Evolutionary conservation across 495 filamentous ascomycete species (phyloP).

Genomic region (Talaromyces borbonicus): DNA sequence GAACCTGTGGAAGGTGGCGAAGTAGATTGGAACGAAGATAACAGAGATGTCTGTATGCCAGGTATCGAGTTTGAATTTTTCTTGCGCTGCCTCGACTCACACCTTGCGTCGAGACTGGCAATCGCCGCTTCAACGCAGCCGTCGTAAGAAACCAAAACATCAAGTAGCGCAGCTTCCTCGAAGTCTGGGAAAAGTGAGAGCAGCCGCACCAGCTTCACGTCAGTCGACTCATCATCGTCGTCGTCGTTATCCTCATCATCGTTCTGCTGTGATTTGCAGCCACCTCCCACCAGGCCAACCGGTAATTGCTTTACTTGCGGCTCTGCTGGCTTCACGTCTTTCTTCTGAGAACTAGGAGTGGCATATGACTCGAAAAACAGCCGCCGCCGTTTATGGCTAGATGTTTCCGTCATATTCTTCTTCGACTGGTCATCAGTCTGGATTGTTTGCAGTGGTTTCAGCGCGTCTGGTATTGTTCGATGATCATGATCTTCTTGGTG

Average conservation of each 20-base stretch:
- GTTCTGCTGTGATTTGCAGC: not conserved
- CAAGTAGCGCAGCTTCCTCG: constrained; percentile 58
- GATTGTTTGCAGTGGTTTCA: no score
- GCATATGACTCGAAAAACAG: constrained; percentile 6
- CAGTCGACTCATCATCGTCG: constrained; percentile 63
- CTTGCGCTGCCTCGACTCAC: constrained; percentile 7
- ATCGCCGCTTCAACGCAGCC: constrained; percentile 63
- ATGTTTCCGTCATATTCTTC: not conserved
- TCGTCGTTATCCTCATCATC: not conserved
- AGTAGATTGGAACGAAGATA: constrained; percentile 36
- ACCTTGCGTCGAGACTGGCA: constrained; percentile 34
- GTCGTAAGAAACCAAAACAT: constrained; percentile 64
- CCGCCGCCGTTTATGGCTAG: not conserved
- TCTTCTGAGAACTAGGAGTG: not conserved
- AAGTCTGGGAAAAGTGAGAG: constrained; percentile 60
- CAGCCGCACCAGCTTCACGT: constrained; percentile 77
- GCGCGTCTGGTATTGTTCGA: no score
- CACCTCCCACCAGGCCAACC: no score
- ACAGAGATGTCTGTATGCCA: constrained; percentile 26
- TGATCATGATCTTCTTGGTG: not conserved
- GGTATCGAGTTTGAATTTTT: constrained; percentile 11
- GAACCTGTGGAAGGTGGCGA: not conserved
- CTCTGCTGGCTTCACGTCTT: not conserved
- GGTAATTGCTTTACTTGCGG: not conserved
- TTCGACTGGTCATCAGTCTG: not conserved